These are phyloP conservation scores for Microsporum ferrugineum DNA, from an alignment of 2,329 filamentous ascomycete species.

Conservation along the genomic window DNA sequence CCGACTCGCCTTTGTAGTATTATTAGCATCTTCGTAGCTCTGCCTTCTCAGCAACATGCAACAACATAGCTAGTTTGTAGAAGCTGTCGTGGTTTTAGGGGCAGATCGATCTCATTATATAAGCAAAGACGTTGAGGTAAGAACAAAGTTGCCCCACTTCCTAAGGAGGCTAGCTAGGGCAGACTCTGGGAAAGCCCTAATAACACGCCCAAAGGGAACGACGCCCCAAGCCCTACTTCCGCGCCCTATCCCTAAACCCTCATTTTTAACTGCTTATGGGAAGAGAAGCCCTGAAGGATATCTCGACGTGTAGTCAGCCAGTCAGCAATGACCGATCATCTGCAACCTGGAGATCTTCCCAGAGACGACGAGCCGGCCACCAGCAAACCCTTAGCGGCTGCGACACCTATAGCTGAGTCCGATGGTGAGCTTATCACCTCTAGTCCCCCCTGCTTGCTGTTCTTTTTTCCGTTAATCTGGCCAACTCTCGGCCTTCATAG, in stretches of 20 bases:
- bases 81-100: neutral
- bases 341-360: conserved; percentile 10
- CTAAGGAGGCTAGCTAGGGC: neutral
- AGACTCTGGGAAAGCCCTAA: neutral
- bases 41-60: neutral
- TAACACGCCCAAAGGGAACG: neutral
- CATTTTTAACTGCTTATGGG: conserved; percentile 36
- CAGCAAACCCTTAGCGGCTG: conserved; percentile 20
- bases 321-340: conserved; percentile 1
- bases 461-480: neutral
- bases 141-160: neutral
- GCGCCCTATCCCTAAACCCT: conserved; percentile 40
- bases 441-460: neutral
- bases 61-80: neutral
- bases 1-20: neutral
- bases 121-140: neutral
- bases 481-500: neutral
- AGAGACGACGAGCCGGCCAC: conserved; percentile 13
- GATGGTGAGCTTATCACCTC: conserved; percentile 23
- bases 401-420: conserved; percentile 20
- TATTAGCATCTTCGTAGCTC: neutral
- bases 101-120: neutral
- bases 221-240: conserved; percentile 29
- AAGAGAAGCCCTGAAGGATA: conserved; percentile 17
- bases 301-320: neutral